Evolutionary conservation across 257 asterid genomes (phyloP).

Genomic region (Rauvolfia tetraphylla): DNA sequence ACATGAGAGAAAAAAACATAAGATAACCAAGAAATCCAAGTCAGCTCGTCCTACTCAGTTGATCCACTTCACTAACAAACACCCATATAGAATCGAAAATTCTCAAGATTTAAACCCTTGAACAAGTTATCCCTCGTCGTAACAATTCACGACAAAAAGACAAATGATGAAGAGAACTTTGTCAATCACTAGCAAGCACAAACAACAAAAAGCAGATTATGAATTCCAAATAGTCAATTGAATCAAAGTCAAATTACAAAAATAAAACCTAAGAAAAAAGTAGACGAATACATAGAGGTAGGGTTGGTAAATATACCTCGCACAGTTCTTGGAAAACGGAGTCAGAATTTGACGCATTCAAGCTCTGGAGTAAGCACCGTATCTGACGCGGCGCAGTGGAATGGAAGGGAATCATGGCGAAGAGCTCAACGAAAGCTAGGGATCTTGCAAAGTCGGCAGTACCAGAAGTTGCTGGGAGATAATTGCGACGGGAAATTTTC

Average conservation of each 20-base stretch:
- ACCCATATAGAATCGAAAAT: not conserved
- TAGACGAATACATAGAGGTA: not conserved
- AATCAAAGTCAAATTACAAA: not conserved
- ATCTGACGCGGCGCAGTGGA: constrained; percentile 58
- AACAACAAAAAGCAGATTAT: not conserved
- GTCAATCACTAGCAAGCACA: not conserved
- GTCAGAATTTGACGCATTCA: constrained; percentile 77
- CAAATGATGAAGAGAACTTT: not conserved
- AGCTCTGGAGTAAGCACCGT: constrained; percentile 61
- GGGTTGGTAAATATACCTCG: constrained; percentile 42
- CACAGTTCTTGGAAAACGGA: constrained; percentile 62
- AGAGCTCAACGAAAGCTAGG: constrained; percentile 13
- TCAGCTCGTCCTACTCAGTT: not conserved
- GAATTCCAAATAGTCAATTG: constrained; percentile 5
- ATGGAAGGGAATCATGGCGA: constrained; percentile 63
- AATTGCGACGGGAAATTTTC: not conserved
- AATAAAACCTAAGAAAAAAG: not conserved
- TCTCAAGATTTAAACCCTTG: not conserved
- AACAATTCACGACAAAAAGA: not conserved
- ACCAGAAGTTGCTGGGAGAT: constrained; percentile 1
- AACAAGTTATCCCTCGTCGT: not conserved
- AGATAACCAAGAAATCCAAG: not conserved
- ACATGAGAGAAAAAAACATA: too few species aligned
- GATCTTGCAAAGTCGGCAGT: constrained; percentile 5
- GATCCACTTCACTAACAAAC: not conserved